Percentiles rank a stretch among this genome's conserved stretches.
Conservation (phyloP, 2,329 filamentous ascomycete genomes). For the Neonectria punicea region DNA sequence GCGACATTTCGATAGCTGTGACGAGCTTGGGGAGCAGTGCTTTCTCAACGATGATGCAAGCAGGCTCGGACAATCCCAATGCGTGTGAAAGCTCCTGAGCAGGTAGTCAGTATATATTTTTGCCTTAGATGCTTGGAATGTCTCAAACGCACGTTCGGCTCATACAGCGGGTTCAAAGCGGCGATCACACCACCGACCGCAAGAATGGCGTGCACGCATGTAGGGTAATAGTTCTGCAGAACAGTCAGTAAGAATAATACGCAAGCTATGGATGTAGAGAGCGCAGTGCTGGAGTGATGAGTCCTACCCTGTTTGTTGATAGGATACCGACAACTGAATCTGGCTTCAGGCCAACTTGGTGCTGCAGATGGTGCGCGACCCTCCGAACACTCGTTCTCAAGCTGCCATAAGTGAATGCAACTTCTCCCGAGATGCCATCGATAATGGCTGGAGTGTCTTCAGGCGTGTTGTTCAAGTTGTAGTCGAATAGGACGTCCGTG, state of each 20-base stretch:
- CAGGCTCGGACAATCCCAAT: neutral
- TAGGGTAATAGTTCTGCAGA: constrained; percentile 11
- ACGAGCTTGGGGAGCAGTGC: constrained; percentile 3
- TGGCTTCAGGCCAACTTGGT: constrained; percentile 2
- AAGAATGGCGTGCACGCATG: constrained; percentile 15
- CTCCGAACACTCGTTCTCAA: constrained; percentile 4
- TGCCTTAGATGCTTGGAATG: neutral
- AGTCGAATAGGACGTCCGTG: constrained; percentile 7
- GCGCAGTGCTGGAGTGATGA: too few species aligned
- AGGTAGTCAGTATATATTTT: neutral
- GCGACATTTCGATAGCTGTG: neutral
- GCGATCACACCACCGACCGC: constrained; percentile 10
- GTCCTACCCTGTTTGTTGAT: constrained; percentile 9
- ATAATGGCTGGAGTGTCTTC: constrained; percentile 9
- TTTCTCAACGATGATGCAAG: neutral
- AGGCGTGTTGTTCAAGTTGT: constrained; percentile 11
- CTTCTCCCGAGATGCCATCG: constrained; percentile 9
- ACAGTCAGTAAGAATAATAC: neutral
- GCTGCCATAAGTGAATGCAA: constrained; percentile 7
- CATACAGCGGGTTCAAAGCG: constrained; percentile 14
- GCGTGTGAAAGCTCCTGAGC: constrained; percentile 10
- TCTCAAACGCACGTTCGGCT: neutral
- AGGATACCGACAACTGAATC: constrained; percentile 11
- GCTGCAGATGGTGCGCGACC: constrained; percentile 4
- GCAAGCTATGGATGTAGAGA: neutral